phyloP scores from a whole-genome alignment of 352 stramenopile genomes.

The Saprolegnia diclina region DNA sequence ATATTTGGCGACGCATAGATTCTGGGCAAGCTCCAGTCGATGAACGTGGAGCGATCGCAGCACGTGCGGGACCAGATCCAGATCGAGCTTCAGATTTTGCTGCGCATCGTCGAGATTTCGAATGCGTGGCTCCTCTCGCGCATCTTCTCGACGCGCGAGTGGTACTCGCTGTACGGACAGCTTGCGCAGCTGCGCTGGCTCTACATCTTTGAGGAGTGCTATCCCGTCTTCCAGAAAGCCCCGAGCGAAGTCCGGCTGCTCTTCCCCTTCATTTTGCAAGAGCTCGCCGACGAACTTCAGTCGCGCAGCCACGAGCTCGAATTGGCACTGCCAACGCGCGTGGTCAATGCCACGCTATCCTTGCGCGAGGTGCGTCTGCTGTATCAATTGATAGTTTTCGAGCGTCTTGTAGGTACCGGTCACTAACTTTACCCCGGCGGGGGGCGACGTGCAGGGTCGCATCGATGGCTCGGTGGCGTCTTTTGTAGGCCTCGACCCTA shows the following conservation, averaged over 20 bases:
- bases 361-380: background rate
- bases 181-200: background rate
- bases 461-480: background rate
- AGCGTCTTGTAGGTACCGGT: background rate
- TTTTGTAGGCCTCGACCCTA: background rate
- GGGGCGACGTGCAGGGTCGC: background rate
- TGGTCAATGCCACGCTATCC: background rate
- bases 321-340: constrained; percentile 18
- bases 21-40: constrained; percentile 44
- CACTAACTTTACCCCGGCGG: background rate
- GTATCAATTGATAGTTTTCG: background rate
- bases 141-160: background rate
- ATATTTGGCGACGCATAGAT: constrained; percentile 25
- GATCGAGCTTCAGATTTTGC: constrained; percentile 29
- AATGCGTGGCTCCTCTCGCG: background rate
- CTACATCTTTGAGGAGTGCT: constrained; percentile 43
- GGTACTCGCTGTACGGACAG: background rate
- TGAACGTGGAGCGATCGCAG: constrained; percentile 36
- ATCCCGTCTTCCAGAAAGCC: constrained; percentile 34
- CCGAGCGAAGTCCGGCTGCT: constrained; percentile 30
- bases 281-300: constrained; percentile 48
- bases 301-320: constrained; percentile 35
- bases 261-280: constrained; percentile 45
- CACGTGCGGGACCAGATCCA: constrained; percentile 34
- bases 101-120: background rate